Evolutionary conservation across 2,329 filamentous ascomycete genomes (phyloP).

Genomic region (Nothopassalora personata): DNA sequence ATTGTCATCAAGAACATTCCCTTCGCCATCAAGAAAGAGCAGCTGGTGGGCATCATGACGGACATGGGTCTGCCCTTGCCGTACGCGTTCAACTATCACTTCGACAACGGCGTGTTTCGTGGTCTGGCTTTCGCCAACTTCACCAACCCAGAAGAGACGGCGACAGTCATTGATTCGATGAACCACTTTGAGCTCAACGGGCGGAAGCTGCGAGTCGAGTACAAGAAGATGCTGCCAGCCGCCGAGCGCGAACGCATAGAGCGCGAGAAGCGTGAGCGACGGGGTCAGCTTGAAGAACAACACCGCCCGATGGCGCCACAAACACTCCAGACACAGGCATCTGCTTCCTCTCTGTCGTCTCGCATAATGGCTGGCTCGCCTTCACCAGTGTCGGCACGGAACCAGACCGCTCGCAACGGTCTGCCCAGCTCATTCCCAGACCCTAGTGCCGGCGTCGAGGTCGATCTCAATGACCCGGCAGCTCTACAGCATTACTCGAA

Average conservation of each 20-base stretch:
- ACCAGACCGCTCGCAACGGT: conserved; percentile 32
- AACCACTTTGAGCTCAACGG: conserved; percentile 96
- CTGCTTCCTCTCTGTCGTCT: conserved; percentile 71
- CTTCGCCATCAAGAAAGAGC: conserved; percentile 96
- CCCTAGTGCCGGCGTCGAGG: conserved; percentile 45
- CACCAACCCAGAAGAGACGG: conserved; percentile 89
- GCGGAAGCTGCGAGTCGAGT: conserved; percentile 90
- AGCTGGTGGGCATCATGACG: conserved; percentile 87
- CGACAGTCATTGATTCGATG: conserved; percentile 83
- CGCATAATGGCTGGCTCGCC: conserved; percentile 55
- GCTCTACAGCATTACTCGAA: conserved; percentile 87
- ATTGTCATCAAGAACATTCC: conserved; percentile 99
- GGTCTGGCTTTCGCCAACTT: conserved; percentile 98
- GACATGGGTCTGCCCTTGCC: conserved; percentile 89
- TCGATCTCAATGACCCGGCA: conserved; percentile 86
- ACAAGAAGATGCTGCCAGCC: conserved; percentile 98
- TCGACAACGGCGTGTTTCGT: conserved; percentile 94
- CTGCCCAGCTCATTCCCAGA: conserved; percentile 29
- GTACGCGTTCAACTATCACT: conserved; percentile 99
- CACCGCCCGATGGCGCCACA: conserved; percentile 65
- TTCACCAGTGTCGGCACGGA: conserved; percentile 60
- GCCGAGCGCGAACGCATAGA: conserved; percentile 94
- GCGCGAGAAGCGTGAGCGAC: conserved; percentile 90
- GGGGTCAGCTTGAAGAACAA: conserved; percentile 94
- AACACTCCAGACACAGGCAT: conserved; percentile 76